Base-by-base conservation (phyloP, 352 stramenopile genomes). In the Nothophytophthora sp. region DNA sequence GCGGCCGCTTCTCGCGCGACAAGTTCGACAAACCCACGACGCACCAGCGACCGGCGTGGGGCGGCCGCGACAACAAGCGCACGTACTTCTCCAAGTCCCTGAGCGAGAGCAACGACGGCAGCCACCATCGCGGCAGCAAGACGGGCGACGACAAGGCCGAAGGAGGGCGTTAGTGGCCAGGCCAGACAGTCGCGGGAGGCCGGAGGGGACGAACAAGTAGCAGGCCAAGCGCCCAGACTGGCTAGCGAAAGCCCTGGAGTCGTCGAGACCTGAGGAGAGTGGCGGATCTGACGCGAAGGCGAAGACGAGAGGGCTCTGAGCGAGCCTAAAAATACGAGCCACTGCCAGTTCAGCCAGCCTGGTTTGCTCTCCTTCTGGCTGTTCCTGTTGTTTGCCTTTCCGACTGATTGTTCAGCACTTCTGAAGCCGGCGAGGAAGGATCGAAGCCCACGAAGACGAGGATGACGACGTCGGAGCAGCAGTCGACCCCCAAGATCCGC, bases 1-100 rank as follows among this genome's bases (percentile, higher is more conserved):
- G n/a, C n/a, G n/a, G n/a, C n/a, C 79, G 74, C 48, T 82, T 78
- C 54, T 67, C 72, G n/a, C 75, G 75, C 19, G 75, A 84, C 46
- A 79, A 63, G 50, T 60, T 59, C 33, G 47, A 58, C 8, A 58
- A 81, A 51, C 57, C 60, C 16, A 48, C 62, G 32, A 48, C 27
- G 2, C 57, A 79, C 34, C 67, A 77, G 29, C 71, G 80, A 52
- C 74, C 71, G 18, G 66, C 68, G 19, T 89, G 80, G 80, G 63
- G 63, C 16, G 63, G 68, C 16, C 77, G 80, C 48, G 71, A 86
- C 25, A 80, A 35, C 55, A 86, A 87, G 64, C 76, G 79, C 15
- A 68, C 72, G 28, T 75, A n/a, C n/a, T n/a, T 73, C 33, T 70
- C 37, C 53, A 84, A 82, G 59, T 69, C 68, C n/a, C n/a, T n/a